phyloP scores from a whole-genome alignment of 2,329 filamentous ascomycete genomes.

The Alternaria metachromatica region DNA sequence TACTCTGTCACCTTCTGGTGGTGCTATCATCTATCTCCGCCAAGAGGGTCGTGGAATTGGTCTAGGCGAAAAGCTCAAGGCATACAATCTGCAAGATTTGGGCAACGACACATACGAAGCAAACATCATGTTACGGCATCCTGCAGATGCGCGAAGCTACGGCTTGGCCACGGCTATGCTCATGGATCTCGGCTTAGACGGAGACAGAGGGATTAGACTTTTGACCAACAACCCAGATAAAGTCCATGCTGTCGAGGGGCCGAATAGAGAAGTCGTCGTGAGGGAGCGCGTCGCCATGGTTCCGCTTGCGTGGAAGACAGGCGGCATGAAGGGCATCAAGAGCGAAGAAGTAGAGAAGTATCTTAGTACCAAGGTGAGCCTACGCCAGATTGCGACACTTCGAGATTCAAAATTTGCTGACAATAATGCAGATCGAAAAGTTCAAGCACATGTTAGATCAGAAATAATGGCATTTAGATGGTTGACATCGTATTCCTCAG shows the following conservation, averaged over 20 bases:
- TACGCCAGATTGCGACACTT: conserved; percentile 10
- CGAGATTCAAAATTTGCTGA: conserved; percentile 15
- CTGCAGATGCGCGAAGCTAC: conserved; percentile 92
- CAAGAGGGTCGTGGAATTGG: conserved; percentile 97
- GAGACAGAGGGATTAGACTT: conserved; percentile 75
- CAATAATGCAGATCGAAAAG: conserved; percentile 55
- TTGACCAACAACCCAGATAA: conserved; percentile 99
- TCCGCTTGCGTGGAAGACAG: conserved; percentile 86
- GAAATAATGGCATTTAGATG: conserved; percentile 4
- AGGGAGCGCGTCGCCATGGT: conserved; percentile 94
- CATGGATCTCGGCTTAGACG: conserved; percentile 76
- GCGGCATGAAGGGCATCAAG: conserved; percentile 77
- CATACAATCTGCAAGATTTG: conserved; percentile 95
- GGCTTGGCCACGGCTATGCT: conserved; percentile 96
- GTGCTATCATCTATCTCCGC: conserved; percentile 92
- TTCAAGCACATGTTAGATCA: conserved; percentile 59
- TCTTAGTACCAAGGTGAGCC: conserved; percentile 84
- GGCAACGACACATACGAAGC: conserved; percentile 98
- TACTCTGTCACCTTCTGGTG: conserved; percentile 66
- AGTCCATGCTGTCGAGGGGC: conserved; percentile 90
- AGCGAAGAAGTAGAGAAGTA: conserved; percentile 93
- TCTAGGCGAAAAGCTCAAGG: conserved; percentile 93
- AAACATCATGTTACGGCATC: conserved; percentile 87
- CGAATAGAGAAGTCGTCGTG: conserved; percentile 84
- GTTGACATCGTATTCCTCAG: background rate